Base-by-base conservation (phyloP, 176 grass and related monocot genomes). In the Triticum monococcum region DNA sequence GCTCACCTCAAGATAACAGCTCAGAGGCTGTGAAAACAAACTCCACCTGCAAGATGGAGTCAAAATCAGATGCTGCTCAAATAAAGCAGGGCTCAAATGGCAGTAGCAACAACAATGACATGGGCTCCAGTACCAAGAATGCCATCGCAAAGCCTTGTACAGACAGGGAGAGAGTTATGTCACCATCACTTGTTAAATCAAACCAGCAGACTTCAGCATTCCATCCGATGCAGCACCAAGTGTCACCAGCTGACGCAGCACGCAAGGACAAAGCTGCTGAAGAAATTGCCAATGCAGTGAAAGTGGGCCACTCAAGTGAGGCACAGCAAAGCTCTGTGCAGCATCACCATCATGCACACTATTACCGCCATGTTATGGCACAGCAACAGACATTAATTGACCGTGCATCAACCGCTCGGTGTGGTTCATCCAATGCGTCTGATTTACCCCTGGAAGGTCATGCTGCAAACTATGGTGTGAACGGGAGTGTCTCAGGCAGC, bases 111-210 rank as follows among this genome's bases (percentile, higher is more conserved):
- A 94, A 92, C 50, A 90, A 92, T 41, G 94, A 93, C 83, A 93
- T 88, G 92, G 97, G 92, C 20, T 98, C 97, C 79, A 98, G 93
- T 79, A 92, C 88, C 33, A 96, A 94, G 87, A 94, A 91, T 71
- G 88, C 75, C 22, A 84, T 88, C 66, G 83, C 82, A 48, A 94
- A 91, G 64, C 76, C 84, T 79, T 84, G 54, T 57, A 75, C 59
- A 77, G 69, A 79, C 61, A 92, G 88, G 41, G 87, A 91, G 52
- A 92, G 84, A 71, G 74, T 94, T 80, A 64, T 23, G 9, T 86
- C 89, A 72, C 81, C 91, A 59, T 87, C 85, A 63, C 83, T 86
- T 72, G 72, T 92, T 72, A 98, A 95, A 80, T 84, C 60, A 64
- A 92, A 71, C 48, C 89, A 92, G 57, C 86, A 91, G 84, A 87